A percentile compares a stretch with the other conserved stretches of the same genome.
Evolutionary conservation across 2,329 filamentous ascomycete species (phyloP).

Genomic region (Trichoderma hamatum): DNA sequence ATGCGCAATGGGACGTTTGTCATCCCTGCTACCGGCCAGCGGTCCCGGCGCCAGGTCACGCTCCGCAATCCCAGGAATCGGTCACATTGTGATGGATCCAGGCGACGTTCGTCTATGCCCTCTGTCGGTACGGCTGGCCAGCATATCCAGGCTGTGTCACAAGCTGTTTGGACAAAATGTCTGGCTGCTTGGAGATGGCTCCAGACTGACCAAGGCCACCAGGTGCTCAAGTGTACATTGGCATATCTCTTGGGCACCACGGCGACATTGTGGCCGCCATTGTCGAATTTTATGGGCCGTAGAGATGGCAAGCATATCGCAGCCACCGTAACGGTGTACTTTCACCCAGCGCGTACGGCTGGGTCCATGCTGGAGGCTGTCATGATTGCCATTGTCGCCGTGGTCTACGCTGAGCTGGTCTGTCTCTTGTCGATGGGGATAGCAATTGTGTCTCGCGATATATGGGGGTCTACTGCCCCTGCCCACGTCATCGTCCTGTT

Average conservation of each 20-base stretch:
- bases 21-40: slow-evolving; percentile 82
- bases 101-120: slow-evolving; percentile 29
- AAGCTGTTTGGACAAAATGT: slow-evolving; percentile 36
- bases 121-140: slow-evolving; percentile 26
- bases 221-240: slow-evolving; percentile 86
- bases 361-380: slow-evolving; percentile 90
- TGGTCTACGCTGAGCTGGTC: slow-evolving; percentile 70
- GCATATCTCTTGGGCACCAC: slow-evolving; percentile 86
- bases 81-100: slow-evolving; percentile 35
- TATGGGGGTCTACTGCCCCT: slow-evolving; percentile 65
- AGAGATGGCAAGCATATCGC: slow-evolving; percentile 94
- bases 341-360: slow-evolving; percentile 82
- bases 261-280: slow-evolving; percentile 76
- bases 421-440: slow-evolving; percentile 87
- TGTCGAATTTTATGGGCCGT: slow-evolving; percentile 74
- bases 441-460: slow-evolving; percentile 74
- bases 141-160: slow-evolving; percentile 26
- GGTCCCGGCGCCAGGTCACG: slow-evolving; percentile 77
- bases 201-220: slow-evolving; percentile 72
- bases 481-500: slow-evolving; percentile 80
- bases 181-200: slow-evolving; percentile 60
- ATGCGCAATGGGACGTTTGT: slow-evolving; percentile 86
- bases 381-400: slow-evolving; percentile 74
- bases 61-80: slow-evolving; percentile 58
- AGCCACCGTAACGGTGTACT: slow-evolving; percentile 91